Base-by-base conservation (phyloP, 345 rosid genomes). In the Tarenaya hassleriana region DNA sequence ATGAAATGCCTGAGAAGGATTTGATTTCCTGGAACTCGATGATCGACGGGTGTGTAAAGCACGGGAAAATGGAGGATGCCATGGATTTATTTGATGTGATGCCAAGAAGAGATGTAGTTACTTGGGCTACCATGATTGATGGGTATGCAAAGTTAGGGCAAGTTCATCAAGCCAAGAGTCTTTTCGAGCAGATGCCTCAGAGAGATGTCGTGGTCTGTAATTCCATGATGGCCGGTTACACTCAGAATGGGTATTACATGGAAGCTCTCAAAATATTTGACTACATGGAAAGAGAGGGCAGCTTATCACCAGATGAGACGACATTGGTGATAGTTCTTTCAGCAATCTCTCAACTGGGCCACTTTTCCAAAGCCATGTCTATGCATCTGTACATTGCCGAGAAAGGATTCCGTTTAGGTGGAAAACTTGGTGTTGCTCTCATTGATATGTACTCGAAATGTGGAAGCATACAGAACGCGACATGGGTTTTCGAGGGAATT, bases 21-120 rank as follows among this genome's bases (percentile, higher is more conserved):
- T 75, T 76, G 59, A 72, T 81, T 60, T 76, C 88, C 0, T 81
- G 84, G 88, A 78, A 81, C 27, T 69, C 80, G 1, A 55, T 81
- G 84, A 70, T 76, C 39, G 58, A 75, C 63, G 88, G 84, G 10
- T 78, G 70, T 51, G 74, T 78, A 1, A 71, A 76, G 44, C 63
- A 63, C 7, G 75, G 84, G 41, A 78, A 68, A 55, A 60, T 76
- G 12, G 61, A 73, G 8, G 64, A 69, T 13, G 78, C 78, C 1
- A 70, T 66, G 49, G 47, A 32, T 8, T 67, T 82, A 33, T 79
- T 76, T 29, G 60, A 73, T 61, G 44, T 40, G 66, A 75, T 81
- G 63, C 79, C 75, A 3, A 53, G 34, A 47, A 75, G 62, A 47
- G 82, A 75, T 67, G 84, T 81, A 5, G 59, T 78, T 56, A 69